Evolutionary conservation across 768 basidiomycete genomes (phyloP).

Genomic region (Amanita pseudoporphyria): DNA sequence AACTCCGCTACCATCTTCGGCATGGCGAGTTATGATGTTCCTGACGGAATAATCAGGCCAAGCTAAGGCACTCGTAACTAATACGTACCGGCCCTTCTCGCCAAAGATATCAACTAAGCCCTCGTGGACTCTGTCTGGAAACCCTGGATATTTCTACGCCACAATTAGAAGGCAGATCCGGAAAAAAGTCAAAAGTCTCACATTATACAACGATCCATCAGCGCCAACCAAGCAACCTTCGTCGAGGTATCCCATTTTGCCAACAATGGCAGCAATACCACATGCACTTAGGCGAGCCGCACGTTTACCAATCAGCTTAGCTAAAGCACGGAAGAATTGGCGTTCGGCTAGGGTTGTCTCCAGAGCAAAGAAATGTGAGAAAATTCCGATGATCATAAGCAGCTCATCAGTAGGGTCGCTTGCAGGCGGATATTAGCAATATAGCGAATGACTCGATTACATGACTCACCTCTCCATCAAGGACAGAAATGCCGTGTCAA

Average conservation of each 20-base stretch:
- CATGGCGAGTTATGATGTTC: conserved; percentile 72
- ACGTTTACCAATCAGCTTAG: conserved; percentile 80
- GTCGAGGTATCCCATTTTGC: conserved; percentile 90
- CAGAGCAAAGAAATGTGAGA: conserved; percentile 92
- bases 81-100: conserved; percentile 78
- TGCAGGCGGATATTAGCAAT: conserved; percentile 5
- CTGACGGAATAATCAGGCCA: conserved; percentile 18
- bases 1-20: conserved; percentile 89
- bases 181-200: conserved; percentile 24
- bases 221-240: conserved; percentile 86
- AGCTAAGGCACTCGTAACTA: not conserved
- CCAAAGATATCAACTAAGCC: conserved; percentile 94
- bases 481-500: conserved; percentile 96
- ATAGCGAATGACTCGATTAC: not conserved
- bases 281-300: conserved; percentile 90
- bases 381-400: conserved; percentile 94
- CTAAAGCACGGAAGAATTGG: conserved; percentile 93
- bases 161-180: not conserved
- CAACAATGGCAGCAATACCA: conserved; percentile 93
- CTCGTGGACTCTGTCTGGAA: conserved; percentile 87
- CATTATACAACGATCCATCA: conserved; percentile 94
- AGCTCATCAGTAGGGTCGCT: conserved; percentile 96
- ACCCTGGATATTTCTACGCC: conserved; percentile 90
- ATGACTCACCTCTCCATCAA: conserved; percentile 80
- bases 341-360: conserved; percentile 96